Evolutionary conservation across 2,329 filamentous ascomycete genomes (phyloP), one percentile per base, ranked within the genome.

Genomic region (Talaromyces piceae): DNA sequence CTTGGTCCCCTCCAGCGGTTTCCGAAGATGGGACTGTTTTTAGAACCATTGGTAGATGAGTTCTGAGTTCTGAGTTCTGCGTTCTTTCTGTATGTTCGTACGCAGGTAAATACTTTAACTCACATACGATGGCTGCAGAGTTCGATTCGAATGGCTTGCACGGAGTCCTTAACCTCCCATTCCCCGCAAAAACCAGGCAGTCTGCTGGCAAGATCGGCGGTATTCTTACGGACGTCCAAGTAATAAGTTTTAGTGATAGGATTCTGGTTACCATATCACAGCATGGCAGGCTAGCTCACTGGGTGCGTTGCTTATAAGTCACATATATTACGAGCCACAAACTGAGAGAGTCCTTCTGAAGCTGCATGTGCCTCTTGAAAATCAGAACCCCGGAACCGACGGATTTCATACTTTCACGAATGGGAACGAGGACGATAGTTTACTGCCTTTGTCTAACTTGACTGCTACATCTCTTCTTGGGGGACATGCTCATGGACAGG

Each of bases 211-310:
- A 75, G 3, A 81, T 96, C 55, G 81, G 84, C 56, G 83, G 82
- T 26, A 68, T 84, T 20, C 68, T 77, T 30, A 97, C 93, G 1
- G 82, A 89, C 57, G 84, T 88, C 28, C 83, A 82, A 33, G 78
- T 78, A 9, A 75, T 90, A 49, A 81, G 77, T 60, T 97, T 97
- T 70, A 78, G 84, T 7, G 93, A 97, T 77, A 95, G 89, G 70
- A 89, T 98, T 61, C 73, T 98, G 60, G 75, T 98, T 56, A 96
- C 90, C 1, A 79, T 97, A 54, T 88, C 87, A 0, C 93, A 97
- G 71, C 81, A 85, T 55, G 91, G 91, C 5, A 81, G 85, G 53
- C 73, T 97, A 44, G 87, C 88, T 18, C 93, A 97, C 77, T 98
- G 93, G 93, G 90, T 96, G 75, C 49, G 73, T 65, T 12, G 31